phyloP scores from a whole-genome alignment of 768 basidiomycete genomes.

The Thelephora ganbajun region DNA sequence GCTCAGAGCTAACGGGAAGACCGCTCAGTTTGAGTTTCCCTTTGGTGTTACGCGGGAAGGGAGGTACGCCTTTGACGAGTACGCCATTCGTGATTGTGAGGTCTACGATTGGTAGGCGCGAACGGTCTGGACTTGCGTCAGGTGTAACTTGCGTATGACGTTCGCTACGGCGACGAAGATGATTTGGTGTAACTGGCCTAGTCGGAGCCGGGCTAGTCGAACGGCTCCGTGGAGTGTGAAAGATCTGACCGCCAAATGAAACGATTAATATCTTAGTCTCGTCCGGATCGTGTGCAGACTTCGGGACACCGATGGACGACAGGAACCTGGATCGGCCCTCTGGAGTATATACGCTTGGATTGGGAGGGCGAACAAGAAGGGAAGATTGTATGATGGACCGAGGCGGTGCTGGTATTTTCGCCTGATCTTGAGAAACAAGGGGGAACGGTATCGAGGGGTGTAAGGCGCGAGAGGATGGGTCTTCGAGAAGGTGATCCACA shows the following conservation, averaged over 20 bases:
- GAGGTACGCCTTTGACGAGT: no score
- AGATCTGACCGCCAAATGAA: slow-evolving; percentile 70
- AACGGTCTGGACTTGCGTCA: slow-evolving; percentile 1
- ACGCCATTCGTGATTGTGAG: not conserved
- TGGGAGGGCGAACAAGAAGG: slow-evolving; percentile 55
- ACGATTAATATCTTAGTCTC: slow-evolving; percentile 55
- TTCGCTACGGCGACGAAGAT: not conserved
- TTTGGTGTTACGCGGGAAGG: no score
- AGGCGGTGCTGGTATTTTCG: no score
- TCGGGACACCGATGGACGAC: slow-evolving; percentile 42
- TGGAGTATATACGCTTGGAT: slow-evolving; percentile 32
- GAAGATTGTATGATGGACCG: slow-evolving; percentile 39
- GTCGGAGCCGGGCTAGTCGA: slow-evolving; percentile 10
- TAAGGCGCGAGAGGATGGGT: slow-evolving; percentile 18
- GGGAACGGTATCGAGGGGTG: slow-evolving; percentile 31
- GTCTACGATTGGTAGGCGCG: not conserved
- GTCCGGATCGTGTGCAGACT: slow-evolving; percentile 28
- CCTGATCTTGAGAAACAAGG: slow-evolving; percentile 3
- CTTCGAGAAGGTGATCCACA: slow-evolving; percentile 23
- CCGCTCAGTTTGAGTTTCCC: no score
- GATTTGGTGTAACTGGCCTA: slow-evolving; percentile 2
- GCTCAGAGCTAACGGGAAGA: not conserved
- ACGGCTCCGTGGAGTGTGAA: slow-evolving; percentile 39
- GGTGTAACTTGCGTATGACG: not conserved
- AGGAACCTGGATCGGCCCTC: slow-evolving; percentile 44